Conservation (phyloP, 345 rosid genomes). For the Populus alba region DNA sequence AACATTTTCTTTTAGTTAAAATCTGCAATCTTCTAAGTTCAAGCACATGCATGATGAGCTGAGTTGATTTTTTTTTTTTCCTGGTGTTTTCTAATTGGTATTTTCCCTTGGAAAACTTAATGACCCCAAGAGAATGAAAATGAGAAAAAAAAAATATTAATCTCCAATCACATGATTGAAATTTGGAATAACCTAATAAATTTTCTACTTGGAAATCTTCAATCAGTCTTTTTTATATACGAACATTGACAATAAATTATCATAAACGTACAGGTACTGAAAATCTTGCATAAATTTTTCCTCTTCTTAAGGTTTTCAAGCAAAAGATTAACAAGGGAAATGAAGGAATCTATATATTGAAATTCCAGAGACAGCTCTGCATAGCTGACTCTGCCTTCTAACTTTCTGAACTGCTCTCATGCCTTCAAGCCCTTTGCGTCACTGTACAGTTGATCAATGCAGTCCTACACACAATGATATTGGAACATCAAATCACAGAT, state of each 20-base stretch:
- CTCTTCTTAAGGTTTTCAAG: background rate
- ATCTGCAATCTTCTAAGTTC: background rate
- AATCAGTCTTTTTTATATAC: slow-evolving; percentile 16
- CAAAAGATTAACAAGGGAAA: background rate
- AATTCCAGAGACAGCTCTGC: background rate
- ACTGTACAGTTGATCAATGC: slow-evolving; percentile 61
- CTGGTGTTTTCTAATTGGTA: no score
- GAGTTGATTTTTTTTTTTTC: no score
- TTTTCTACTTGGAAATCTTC: background rate
- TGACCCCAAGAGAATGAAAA: background rate
- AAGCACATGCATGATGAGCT: background rate
- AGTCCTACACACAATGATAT: slow-evolving; percentile 37
- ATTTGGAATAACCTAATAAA: background rate
- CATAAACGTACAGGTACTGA: background rate
- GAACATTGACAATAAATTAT: slow-evolving; percentile 1
- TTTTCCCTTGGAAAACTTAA: no score
- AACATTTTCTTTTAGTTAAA: background rate
- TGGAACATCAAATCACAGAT: background rate
- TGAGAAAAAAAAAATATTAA: background rate
- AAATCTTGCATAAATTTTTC: background rate
- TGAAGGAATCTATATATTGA: background rate
- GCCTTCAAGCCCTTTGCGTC: slow-evolving; percentile 62
- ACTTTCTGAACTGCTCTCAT: slow-evolving; percentile 23
- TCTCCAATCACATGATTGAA: background rate
- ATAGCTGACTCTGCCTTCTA: background rate